A percentile compares a stretch with the other conserved stretches of the same genome.
These are phyloP conservation scores for Colletotrichum salicis DNA, from an alignment of 2,329 filamentous ascomycete species.

Conservation along the genomic window DNA sequence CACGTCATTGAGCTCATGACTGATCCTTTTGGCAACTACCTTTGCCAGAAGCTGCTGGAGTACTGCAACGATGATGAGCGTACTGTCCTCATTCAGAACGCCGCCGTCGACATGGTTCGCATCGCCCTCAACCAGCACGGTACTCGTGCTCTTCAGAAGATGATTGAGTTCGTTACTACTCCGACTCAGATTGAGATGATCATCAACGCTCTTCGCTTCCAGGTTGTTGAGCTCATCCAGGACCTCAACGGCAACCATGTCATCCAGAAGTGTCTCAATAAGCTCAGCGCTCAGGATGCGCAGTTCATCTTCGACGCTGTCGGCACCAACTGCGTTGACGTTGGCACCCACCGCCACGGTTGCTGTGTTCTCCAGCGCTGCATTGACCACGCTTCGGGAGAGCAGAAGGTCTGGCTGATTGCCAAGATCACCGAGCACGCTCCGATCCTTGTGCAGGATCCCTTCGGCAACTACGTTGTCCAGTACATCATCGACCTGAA, in stretches of 20 bases:
- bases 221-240: constrained; percentile 94
- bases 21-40: constrained; percentile 98
- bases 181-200: constrained; percentile 87
- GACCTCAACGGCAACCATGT: constrained; percentile 99
- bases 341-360: constrained; percentile 96
- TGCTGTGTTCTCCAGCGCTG: constrained; percentile 98
- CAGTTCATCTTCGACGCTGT: constrained; percentile 98
- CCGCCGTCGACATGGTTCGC: constrained; percentile 85
- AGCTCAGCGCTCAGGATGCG: constrained; percentile 83
- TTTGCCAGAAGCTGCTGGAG: constrained; percentile 98
- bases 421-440: constrained; percentile 87
- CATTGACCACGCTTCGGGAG: constrained; percentile 93
- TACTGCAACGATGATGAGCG: constrained; percentile 96
- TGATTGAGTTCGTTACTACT: constrained; percentile 97
- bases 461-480: constrained; percentile 98
- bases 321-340: constrained; percentile 84
- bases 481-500: constrained; percentile 98
- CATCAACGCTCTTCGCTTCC: constrained; percentile 82
- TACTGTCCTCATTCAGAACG: constrained; percentile 90
- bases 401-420: constrained; percentile 89
- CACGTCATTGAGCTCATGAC: constrained; percentile 99
- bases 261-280: constrained; percentile 98
- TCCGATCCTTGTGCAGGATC: constrained; percentile 91
- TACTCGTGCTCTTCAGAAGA: constrained; percentile 96
- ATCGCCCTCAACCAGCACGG: constrained; percentile 98